Base-by-base conservation (phyloP, 192 early-diverging fungal genomes). In the Backusella macrospora region DNA sequence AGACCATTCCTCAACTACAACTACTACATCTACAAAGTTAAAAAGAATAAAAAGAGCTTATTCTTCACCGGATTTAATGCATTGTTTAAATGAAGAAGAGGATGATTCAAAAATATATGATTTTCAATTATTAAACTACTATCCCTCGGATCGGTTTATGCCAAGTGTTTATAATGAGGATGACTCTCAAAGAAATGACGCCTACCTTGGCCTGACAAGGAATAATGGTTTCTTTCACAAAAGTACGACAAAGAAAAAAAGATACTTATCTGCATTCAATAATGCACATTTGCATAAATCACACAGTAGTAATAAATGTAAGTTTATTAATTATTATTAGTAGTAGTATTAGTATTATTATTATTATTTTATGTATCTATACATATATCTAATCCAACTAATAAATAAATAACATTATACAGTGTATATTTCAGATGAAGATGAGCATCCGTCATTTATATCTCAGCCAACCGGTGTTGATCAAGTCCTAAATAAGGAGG, bases 41-140 rank as follows among this genome's bases (percentile, higher is more conserved):
- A 59, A 8, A 59, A 59, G 23, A 59, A 59, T 59, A 21, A 59
- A 59, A 26, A 59, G 52, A 59, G 52, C 52, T n/a, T 59, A 13
- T 12, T 59, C 52, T 59, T 59, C 52, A 12, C 52, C 52, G 5
- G 52, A 59, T 59, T 26, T 59, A 18, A 12, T 23, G 0, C 52
- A 34, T 34, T 34, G 52, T 26, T 29, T 59, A 26, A 8, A 59
- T 26, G 10, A 59, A 3, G 52, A 43, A 10, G 8, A 43, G 0
- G 4, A 59, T 12, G 13, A 59, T 26, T 23, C 29, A 2, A 34
- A 34, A 34, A 2, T 34, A 34, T 34, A 34, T 34, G 29, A 34
- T 34, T 34, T 34, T 34, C 29, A 34, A 2, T 2, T 59, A 59
- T n/a, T 23, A 59, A 26, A 23, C 9, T 23, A 59, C 26, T 13